phyloP scores from a whole-genome alignment of 108 stramenopile genomes.

The Fragilariopsis cylindrus region DNA sequence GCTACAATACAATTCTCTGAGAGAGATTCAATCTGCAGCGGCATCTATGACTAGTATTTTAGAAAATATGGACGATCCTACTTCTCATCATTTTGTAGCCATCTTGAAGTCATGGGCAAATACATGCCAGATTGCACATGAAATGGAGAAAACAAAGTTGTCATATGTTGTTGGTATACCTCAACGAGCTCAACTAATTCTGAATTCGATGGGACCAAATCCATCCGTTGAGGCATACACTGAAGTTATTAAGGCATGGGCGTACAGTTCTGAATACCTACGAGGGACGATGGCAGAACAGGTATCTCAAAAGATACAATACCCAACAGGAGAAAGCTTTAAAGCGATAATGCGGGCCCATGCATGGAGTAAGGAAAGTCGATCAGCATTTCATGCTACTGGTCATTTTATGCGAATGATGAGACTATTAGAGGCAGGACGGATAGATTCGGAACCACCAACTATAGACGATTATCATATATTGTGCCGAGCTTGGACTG shows the following conservation, averaged over 20 bases:
- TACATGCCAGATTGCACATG: constrained; percentile 23
- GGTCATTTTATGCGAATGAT: constrained; percentile 76
- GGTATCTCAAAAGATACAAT: constrained; percentile 32
- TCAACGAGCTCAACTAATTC: constrained; percentile 48
- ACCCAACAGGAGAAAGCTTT: constrained; percentile 38
- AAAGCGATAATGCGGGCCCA: constrained; percentile 67
- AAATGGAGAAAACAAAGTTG: background rate
- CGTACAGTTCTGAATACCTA: constrained; percentile 53
- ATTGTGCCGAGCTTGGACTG: constrained; percentile 72
- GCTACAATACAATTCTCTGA: background rate
- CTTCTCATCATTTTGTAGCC: constrained; percentile 20
- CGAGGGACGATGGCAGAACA: constrained; percentile 46
- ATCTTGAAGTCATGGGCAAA: constrained; percentile 33
- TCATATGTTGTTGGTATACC: constrained; percentile 39
- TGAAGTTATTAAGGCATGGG: constrained; percentile 50
- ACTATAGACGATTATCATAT: constrained; percentile 75
- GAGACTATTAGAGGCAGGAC: constrained; percentile 46
- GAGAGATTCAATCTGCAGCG: constrained; percentile 27
- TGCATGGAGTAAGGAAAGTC: constrained; percentile 44
- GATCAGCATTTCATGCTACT: constrained; percentile 68
- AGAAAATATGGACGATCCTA: constrained; percentile 19
- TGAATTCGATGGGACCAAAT: constrained; percentile 28
- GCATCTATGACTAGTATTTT: constrained; percentile 21
- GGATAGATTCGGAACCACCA: constrained; percentile 64
- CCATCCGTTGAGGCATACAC: constrained; percentile 25